Percentiles rank a stretch among this genome's conserved stretches.
These are phyloP conservation scores for Fusarium neocosmosporiellum DNA, from an alignment of 2,329 filamentous ascomycete species.

Conservation along the genomic window DNA sequence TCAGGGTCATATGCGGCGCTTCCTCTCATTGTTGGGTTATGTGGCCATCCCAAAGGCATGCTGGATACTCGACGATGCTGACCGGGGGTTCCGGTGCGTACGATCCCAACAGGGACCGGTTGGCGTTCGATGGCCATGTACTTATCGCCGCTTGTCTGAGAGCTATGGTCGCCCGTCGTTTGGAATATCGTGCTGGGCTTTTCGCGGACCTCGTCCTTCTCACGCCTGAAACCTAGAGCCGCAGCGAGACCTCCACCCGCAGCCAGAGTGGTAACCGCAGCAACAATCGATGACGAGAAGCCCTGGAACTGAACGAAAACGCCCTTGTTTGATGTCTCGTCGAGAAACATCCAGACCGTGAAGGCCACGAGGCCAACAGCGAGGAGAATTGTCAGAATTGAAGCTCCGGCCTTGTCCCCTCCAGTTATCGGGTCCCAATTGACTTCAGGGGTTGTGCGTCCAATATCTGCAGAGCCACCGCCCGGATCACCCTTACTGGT, in stretches of 20 bases:
- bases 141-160: constrained; percentile 34
- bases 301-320: constrained; percentile 47
- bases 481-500: constrained; percentile 62
- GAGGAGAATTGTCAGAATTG: constrained; percentile 69
- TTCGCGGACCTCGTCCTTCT: constrained; percentile 31
- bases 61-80: constrained; percentile 46
- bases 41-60: constrained; percentile 54
- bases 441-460: constrained; percentile 47
- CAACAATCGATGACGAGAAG: constrained; percentile 34
- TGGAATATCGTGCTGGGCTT: constrained; percentile 30
- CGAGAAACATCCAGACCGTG: constrained; percentile 60
- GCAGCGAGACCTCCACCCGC: constrained; percentile 38
- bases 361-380: constrained; percentile 66
- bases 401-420: constrained; percentile 76
- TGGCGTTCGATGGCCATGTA: constrained; percentile 18
- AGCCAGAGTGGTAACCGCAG: constrained; percentile 35
- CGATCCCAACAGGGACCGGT: constrained; percentile 29
- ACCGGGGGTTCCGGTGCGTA: constrained; percentile 31
- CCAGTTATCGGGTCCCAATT: constrained; percentile 54
- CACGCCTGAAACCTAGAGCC: constrained; percentile 31
- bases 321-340: constrained; percentile 56
- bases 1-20: constrained; percentile 35
- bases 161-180: constrained; percentile 33
- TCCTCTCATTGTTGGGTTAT: constrained; percentile 45
- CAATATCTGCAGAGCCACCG: constrained; percentile 60